phyloP scores from a whole-genome alignment of 2,329 filamentous ascomycete genomes.

The Aureobasidium sp. region DNA sequence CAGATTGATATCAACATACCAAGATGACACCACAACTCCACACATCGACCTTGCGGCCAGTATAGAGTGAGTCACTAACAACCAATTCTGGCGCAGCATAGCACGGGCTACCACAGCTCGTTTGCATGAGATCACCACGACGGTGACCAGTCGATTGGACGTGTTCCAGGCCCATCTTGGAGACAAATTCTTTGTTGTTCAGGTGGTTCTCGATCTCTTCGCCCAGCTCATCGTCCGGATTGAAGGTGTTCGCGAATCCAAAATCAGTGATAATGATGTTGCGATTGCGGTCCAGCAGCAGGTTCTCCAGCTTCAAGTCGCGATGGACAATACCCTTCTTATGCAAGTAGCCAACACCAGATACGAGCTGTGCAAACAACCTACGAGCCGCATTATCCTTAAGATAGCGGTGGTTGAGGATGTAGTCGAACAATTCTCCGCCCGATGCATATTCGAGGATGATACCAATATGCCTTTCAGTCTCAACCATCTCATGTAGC shows the following conservation, averaged over 20 bases:
- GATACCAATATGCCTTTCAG: constrained; percentile 93
- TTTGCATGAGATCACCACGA: constrained; percentile 95
- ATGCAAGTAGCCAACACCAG: constrained; percentile 93
- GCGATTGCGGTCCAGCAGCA: constrained; percentile 88
- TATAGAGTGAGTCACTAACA: constrained; percentile 95
- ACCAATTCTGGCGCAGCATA: constrained; percentile 96
- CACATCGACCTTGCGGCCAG: constrained; percentile 93
- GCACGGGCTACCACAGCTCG: constrained; percentile 94
- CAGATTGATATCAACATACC: constrained; percentile 50
- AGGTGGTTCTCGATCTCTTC: constrained; percentile 88
- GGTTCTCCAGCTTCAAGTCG: constrained; percentile 92
- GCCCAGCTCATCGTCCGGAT: constrained; percentile 75
- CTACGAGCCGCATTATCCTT: constrained; percentile 88
- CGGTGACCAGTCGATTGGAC: constrained; percentile 60
- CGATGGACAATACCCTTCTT: constrained; percentile 98
- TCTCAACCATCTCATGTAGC: constrained; percentile 97
- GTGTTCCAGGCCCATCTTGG: constrained; percentile 76
- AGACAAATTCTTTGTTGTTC: constrained; percentile 80
- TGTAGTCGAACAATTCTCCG: constrained; percentile 96
- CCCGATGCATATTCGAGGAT: constrained; percentile 97
- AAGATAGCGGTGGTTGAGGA: constrained; percentile 90
- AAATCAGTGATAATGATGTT: constrained; percentile 99
- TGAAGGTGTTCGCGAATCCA: constrained; percentile 96
- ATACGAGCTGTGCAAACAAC: constrained; percentile 90
- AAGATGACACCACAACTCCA: constrained; percentile 99